A percentile compares a stretch with the other conserved stretches of the same genome.
These are phyloP conservation scores for Filosporella fistucella DNA, from an alignment of 495 filamentous ascomycete genomes.

Conservation along the genomic window DNA sequence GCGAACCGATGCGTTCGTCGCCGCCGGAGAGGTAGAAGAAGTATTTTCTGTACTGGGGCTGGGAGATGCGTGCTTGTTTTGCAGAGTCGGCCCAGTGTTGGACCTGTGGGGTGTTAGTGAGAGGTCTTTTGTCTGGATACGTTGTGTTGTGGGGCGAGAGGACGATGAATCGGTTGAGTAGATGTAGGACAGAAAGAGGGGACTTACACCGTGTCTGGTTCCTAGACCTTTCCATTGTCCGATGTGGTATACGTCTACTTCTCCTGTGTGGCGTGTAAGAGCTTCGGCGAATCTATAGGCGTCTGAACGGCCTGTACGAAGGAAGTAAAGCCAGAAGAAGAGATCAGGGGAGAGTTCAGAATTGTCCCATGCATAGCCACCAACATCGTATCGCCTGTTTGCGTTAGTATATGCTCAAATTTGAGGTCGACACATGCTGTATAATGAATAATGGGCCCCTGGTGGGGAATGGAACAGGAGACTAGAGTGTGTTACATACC, in stretches of 20 bases:
- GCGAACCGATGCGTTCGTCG: slow-evolving; percentile 39
- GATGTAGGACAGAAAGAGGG: no score
- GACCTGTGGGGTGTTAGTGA: no score
- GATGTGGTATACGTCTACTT: slow-evolving; percentile 46
- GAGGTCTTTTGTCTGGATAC: no score
- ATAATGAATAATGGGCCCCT: no score
- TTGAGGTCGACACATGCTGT: no score
- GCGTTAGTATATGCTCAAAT: no score
- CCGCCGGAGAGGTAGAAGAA: slow-evolving; percentile 44
- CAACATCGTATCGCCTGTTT: slow-evolving; percentile 48
- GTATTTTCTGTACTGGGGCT: slow-evolving; percentile 35
- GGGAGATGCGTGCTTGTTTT: slow-evolving; percentile 46
- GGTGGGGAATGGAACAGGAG: no score
- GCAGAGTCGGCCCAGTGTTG: slow-evolving; percentile 46
- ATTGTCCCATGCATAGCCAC: slow-evolving; percentile 51
- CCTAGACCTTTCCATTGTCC: slow-evolving; percentile 43
- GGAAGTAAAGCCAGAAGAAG: slow-evolving; percentile 47
- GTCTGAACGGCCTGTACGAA: slow-evolving; percentile 40
- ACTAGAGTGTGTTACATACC: no score
- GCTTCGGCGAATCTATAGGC: slow-evolving; percentile 44
- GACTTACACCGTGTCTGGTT: slow-evolving; percentile 46
- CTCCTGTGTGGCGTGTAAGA: slow-evolving; percentile 41
- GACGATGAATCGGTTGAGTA: no score
- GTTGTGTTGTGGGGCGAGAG: no score
- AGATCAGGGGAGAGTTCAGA: slow-evolving; percentile 48